Evolutionary conservation across 805 yeast species (phyloP).

Genomic region (Nakazawaea populi): DNA sequence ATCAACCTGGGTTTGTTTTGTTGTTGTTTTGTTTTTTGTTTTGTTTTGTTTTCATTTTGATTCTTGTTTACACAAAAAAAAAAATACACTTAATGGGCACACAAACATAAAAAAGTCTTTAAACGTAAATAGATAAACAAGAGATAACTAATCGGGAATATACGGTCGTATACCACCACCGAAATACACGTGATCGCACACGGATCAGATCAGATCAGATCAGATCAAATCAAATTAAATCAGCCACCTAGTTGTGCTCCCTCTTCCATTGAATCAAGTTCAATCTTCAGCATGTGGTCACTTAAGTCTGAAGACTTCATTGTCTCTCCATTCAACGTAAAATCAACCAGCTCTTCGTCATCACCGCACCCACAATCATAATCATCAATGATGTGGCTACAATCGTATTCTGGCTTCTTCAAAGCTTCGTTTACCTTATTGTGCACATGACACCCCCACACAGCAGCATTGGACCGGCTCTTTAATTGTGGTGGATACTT

Average conservation of each 20-base stretch:
- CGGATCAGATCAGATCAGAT: background rate
- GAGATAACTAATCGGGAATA: too few relatives aligned
- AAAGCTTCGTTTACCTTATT: constrained; percentile 77
- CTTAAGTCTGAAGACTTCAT: constrained; percentile 17
- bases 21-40: background rate
- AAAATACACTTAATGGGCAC: background rate
- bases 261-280: constrained; percentile 39
- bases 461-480: constrained; percentile 72
- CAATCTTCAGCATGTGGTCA: constrained; percentile 39
- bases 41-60: background rate
- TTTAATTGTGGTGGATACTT: constrained; percentile 82
- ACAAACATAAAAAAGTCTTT: background rate
- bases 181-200: background rate
- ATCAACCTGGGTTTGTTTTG: background rate
- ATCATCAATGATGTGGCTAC: constrained; percentile 78
- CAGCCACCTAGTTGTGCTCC: constrained; percentile 37
- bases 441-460: constrained; percentile 96
- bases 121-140: background rate
- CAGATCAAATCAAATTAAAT: background rate
- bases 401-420: constrained; percentile 71
- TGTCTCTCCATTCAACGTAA: constrained; percentile 18
- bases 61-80: background rate
- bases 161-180: background rate
- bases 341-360: constrained; percentile 52
- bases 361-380: constrained; percentile 95